A percentile compares a stretch with the other conserved stretches of the same genome.
Evolutionary conservation across 192 early-diverging fungal genomes (phyloP).

Genomic region (Gigaspora rosea): DNA sequence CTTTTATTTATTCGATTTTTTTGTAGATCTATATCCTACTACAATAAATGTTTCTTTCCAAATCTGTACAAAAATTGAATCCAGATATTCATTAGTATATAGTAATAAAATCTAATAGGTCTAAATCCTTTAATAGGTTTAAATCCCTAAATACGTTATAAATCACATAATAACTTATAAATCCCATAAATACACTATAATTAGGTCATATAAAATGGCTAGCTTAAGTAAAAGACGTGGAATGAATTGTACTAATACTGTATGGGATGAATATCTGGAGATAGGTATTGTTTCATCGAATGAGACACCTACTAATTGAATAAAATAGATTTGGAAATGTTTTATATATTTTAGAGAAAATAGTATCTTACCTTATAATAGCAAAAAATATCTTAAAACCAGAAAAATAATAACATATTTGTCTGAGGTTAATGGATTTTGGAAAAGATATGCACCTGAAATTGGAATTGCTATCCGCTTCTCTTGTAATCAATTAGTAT

Average conservation of each 20-base stretch:
- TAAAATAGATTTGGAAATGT: slow-evolving; percentile 9
- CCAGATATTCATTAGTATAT: neutral
- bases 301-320: slow-evolving; percentile 22
- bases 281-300: slow-evolving; percentile 11
- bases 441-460: slow-evolving; percentile 24
- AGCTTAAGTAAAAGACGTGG: slow-evolving; percentile 29
- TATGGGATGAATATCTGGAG: slow-evolving; percentile 22
- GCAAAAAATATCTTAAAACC: slow-evolving; percentile 31
- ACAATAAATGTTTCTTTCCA: no score
- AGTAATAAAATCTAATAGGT: slow-evolving; percentile 25
- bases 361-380: slow-evolving; percentile 15
- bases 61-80: slow-evolving; percentile 21
- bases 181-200: slow-evolving; percentile 27
- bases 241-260: slow-evolving; percentile 27
- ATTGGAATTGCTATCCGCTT: slow-evolving; percentile 29
- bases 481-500: slow-evolving; percentile 30
- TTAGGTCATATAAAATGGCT: slow-evolving; percentile 30
- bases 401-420: slow-evolving; percentile 27
- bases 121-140: no score
- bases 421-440: slow-evolving; percentile 29
- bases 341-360: slow-evolving; percentile 18
- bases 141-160: slow-evolving; percentile 21
- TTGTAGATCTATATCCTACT: no score
- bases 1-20: no score
- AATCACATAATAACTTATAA: slow-evolving; percentile 28